phyloP scores from a whole-genome alignment of 2,329 filamentous ascomycete species.

The Aspergillus sp. region DNA sequence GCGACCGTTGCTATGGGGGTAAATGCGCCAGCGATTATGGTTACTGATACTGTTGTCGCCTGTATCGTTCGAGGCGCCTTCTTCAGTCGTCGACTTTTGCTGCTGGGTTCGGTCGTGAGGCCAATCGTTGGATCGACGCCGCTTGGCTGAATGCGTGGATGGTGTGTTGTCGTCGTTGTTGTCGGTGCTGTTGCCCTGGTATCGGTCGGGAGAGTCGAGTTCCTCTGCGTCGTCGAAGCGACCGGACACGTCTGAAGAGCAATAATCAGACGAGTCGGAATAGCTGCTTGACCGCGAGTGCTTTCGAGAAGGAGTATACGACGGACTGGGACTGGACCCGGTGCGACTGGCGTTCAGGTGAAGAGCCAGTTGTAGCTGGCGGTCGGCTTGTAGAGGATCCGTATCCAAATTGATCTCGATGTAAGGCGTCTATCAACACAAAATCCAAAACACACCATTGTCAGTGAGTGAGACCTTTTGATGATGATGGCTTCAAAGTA shows the following conservation, averaged over 20 bases:
- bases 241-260: slow-evolving; percentile 27
- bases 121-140: slow-evolving; percentile 43
- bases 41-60: too few relatives aligned
- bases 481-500: too few relatives aligned
- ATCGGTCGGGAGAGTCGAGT: slow-evolving; percentile 3
- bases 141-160: slow-evolving; percentile 34
- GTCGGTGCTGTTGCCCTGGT: slow-evolving; percentile 7
- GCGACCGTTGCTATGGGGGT: neutral
- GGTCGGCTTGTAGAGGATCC: slow-evolving; percentile 15
- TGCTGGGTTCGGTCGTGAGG: slow-evolving; percentile 14
- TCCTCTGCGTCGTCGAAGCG: slow-evolving; percentile 34
- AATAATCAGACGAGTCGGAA: slow-evolving; percentile 13
- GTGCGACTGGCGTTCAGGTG: slow-evolving; percentile 10
- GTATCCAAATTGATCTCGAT: slow-evolving; percentile 11
- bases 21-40: too few relatives aligned
- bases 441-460: too few relatives aligned
- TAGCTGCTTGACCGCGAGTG: slow-evolving; percentile 20
- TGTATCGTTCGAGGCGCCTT: too few relatives aligned
- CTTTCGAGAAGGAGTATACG: slow-evolving; percentile 24
- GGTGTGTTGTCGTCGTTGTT: slow-evolving; percentile 9
- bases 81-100: neutral
- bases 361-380: slow-evolving; percentile 18
- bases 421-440: slow-evolving; percentile 8
- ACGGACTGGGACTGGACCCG: slow-evolving; percentile 6
- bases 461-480: too few relatives aligned